phyloP scores from a whole-genome alignment of 768 basidiomycete species.

The Auriculariales sp. region DNA sequence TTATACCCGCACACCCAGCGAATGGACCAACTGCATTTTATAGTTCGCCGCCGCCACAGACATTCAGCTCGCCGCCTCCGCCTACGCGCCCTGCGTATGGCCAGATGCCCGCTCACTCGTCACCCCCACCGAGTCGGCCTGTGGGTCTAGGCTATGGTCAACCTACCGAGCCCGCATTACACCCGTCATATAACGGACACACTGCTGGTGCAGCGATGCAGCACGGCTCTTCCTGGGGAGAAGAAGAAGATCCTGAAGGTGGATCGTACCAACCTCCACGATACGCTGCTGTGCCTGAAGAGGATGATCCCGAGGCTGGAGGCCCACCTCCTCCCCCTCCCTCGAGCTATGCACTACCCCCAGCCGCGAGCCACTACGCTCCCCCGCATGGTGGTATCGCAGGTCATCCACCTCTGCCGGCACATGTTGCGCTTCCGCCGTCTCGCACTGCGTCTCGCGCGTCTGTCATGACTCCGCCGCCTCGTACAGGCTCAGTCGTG shows the following conservation, averaged over 20 bases:
- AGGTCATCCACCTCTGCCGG: neutral
- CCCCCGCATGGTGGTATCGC: neutral
- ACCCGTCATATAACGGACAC: too few relatives aligned
- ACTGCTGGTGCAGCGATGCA: too few relatives aligned
- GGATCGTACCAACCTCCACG: too few relatives aligned
- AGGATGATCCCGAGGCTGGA: constrained; percentile 1
- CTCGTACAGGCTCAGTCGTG: neutral
- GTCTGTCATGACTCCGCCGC: neutral
- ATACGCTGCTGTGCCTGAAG: constrained; percentile 6
- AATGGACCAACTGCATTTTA: constrained; percentile 9
- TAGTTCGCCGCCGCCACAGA: too few relatives aligned
- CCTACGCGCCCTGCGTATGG: constrained; percentile 35
- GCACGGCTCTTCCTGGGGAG: too few relatives aligned
- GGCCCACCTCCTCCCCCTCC: constrained; percentile 10
- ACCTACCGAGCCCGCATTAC: constrained; percentile 14
- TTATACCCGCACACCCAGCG: constrained; percentile 8
- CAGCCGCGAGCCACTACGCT: constrained; percentile 2
- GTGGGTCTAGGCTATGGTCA: constrained; percentile 23
- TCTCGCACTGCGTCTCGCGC: neutral
- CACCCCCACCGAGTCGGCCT: constrained; percentile 60
- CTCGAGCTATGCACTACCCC: constrained; percentile 11
- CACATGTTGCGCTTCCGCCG: neutral
- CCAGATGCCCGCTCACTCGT: constrained; percentile 55
- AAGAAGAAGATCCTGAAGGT: too few relatives aligned
- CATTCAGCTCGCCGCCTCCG: constrained; percentile 19